Evolutionary conservation across 106 monocot genomes (phyloP).

Genomic region (Phalaenopsis equestris): DNA sequence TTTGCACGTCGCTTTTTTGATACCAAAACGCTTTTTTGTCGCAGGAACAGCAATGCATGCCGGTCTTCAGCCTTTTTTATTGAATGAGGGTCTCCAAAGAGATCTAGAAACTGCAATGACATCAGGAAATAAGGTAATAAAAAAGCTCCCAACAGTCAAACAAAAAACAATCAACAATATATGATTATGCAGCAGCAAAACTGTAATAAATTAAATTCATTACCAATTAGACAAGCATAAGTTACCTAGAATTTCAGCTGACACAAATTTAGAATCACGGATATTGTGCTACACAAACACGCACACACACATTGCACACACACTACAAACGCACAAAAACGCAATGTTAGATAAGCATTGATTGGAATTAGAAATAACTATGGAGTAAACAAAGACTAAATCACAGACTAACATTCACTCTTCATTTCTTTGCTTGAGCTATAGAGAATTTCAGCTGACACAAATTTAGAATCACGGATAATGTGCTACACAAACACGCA

Average conservation of each 20-base stretch:
- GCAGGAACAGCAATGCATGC: constrained; percentile 54
- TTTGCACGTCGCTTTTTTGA: constrained; percentile 78
- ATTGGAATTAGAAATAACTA: too few relatives aligned
- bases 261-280: neutral
- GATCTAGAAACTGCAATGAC: constrained; percentile 73
- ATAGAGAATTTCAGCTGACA: neutral
- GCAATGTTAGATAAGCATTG: too few relatives aligned
- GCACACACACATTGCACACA: neutral
- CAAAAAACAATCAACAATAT: neutral
- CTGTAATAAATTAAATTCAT: neutral
- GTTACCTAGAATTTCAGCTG: neutral
- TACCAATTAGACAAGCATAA: neutral
- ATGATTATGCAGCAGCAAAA: neutral
- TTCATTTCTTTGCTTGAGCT: neutral
- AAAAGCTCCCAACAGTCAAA: neutral
- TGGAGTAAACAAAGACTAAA: neutral
- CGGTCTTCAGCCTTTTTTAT: constrained; percentile 74
- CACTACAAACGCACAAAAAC: too few relatives aligned
- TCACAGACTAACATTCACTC: neutral
- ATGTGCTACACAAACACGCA: neutral
- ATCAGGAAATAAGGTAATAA: neutral
- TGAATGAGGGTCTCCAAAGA: constrained; percentile 66
- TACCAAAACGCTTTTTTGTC: constrained; percentile 39
- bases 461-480: neutral
- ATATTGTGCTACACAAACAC: neutral